Evolutionary conservation across 768 basidiomycete species (phyloP), one percentile per base, ranked within the genome.

Genomic region (Boletus rubroflammeus): DNA sequence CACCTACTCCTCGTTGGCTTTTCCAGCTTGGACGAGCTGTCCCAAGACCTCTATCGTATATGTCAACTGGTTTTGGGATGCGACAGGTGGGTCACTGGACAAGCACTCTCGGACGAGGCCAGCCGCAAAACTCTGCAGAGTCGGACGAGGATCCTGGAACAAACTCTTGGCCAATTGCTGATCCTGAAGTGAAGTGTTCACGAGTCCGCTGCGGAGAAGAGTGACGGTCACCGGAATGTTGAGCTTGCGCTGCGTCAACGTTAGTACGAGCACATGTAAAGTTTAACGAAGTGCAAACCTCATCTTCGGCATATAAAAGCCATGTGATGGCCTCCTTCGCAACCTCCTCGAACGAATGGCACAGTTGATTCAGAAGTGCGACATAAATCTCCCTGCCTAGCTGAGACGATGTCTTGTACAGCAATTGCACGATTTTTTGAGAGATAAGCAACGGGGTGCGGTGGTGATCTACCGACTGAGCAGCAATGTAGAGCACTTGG

Each of bases 321-420:
- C 97, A 99, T 2, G 90, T 90, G 47, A 94, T 89, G 6, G 96
- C 97, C 73, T 99, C 97, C 70, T 94, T 94, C 17, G 89, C 91
- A 42, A 98, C 96, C 59, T 96, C 92, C 61, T 91, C 86, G 58
- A 93, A 95, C 15, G 85, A 76, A 57, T 86, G 84, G 68, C 97
- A 98, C 39, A 99, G 75, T 57, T 93, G 88, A 54, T 94, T 89
- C 14, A 99, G 75, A 42, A 99, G 76, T 41, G 86, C 83, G 36
- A 93, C 94, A 68, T 93, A 99, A 10, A 97, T 88, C 68, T 99
- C 95, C 50, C 96, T 82, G 0, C 90, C 93, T 52, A 99, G 79
- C 60, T 90, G 85, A 3, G 84, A 84, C 5, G 81, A 78, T 1
- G 90, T 90, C 76, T 95, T 95, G 77, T 94, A 99, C 54, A 99